These are phyloP conservation scores for Ophiostoma novo-ulmi DNA, from an alignment of 2,329 filamentous ascomycete species.

Conservation along the genomic window DNA sequence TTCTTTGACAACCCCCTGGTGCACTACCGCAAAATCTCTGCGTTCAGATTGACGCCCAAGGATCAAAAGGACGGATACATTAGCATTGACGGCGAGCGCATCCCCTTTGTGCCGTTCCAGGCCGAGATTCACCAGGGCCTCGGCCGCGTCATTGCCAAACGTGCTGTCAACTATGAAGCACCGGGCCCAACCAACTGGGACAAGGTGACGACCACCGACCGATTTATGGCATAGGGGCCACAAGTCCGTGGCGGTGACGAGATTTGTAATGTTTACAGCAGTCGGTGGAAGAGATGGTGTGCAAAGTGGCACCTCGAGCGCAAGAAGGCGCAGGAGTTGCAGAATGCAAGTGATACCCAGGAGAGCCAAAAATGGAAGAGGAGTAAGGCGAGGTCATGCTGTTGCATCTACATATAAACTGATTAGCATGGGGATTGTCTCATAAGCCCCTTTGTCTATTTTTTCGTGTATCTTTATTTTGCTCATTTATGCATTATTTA, in stretches of 20 bases:
- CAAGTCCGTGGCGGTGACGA: background rate
- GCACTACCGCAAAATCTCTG: conserved; percentile 77
- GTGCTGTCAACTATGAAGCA: conserved; percentile 66
- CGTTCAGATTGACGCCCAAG: conserved; percentile 76
- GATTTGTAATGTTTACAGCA: background rate
- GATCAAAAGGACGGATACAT: conserved; percentile 72
- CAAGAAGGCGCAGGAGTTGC: background rate
- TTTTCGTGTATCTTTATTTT: background rate
- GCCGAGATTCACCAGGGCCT: conserved; percentile 79
- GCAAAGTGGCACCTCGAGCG: background rate
- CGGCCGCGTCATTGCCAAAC: conserved; percentile 77
- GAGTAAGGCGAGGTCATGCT: background rate
- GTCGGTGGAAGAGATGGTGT: background rate
- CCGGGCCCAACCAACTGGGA: conserved; percentile 52
- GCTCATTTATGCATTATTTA: background rate
- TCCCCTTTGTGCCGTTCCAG: conserved; percentile 86
- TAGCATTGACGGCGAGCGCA: conserved; percentile 84
- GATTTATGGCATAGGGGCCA: conserved; percentile 30
- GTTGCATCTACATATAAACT: background rate
- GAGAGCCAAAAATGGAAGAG: background rate
- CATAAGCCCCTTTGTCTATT: background rate
- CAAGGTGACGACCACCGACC: conserved; percentile 32
- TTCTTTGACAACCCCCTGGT: conserved; percentile 78
- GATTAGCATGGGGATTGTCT: background rate
- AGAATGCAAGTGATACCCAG: conserved; percentile 18